These are phyloP conservation scores for Aspergillus sp. DNA, from an alignment of 2,329 filamentous ascomycete species.

Conservation along the genomic window DNA sequence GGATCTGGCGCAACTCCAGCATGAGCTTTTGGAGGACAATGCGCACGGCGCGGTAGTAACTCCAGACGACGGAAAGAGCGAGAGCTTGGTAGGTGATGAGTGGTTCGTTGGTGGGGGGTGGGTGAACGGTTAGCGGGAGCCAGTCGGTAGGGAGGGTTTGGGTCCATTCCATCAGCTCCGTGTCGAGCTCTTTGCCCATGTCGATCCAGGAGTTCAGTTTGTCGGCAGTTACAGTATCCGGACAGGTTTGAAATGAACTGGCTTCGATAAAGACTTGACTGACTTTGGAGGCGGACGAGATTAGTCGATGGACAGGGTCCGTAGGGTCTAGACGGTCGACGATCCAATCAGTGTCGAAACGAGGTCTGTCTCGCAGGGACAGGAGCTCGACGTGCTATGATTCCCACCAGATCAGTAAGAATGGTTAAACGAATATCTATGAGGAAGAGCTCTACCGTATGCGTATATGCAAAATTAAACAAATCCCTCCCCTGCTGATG, in stretches of 20 bases:
- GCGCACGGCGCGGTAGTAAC: conserved; percentile 28
- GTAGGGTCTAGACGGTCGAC: conserved; percentile 18
- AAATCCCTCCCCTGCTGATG: conserved; percentile 26
- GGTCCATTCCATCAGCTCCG: conserved; percentile 24
- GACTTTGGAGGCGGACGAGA: conserved; percentile 23
- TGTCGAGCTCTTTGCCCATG: conserved; percentile 15
- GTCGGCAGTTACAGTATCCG: conserved; percentile 9
- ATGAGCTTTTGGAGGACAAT: conserved; percentile 26
- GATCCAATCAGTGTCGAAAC: conserved; percentile 23
- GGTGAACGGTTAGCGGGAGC: conserved; percentile 26
- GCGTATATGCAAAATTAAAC: conserved; percentile 30
- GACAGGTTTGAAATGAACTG: conserved; percentile 10
- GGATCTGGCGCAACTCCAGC: conserved; percentile 15
- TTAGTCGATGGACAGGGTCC: conserved; percentile 24
- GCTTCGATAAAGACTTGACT: conserved; percentile 21
- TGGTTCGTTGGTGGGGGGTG: conserved; percentile 16
- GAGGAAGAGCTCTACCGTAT: conserved; percentile 20
- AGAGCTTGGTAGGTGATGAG: conserved; percentile 27
- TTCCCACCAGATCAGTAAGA: conserved; percentile 1
- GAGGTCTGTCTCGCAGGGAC: conserved; percentile 24
- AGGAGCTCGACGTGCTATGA: conserved; percentile 28
- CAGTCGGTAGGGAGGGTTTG: conserved; percentile 23
- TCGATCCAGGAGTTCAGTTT: conserved; percentile 19
- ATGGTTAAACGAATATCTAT: not conserved
- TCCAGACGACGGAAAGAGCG: conserved; percentile 24